Base-by-base conservation (phyloP, 345 rosid species). In the Geranium rotundifolium region DNA sequence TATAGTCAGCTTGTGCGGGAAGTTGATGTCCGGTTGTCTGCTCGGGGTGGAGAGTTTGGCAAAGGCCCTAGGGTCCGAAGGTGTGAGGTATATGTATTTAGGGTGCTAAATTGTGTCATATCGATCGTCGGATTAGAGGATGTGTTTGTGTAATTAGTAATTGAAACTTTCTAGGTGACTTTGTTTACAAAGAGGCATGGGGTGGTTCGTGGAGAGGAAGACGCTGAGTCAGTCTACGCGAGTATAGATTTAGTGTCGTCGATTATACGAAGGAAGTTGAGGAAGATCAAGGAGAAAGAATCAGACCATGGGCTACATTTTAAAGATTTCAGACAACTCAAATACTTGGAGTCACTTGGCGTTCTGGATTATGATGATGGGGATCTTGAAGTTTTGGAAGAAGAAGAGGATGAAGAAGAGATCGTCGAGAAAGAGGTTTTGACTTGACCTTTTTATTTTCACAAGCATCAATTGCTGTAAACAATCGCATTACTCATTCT, bases 261-360 rank as follows among this genome's bases (percentile, higher is more conserved):
- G 4, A 82, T 87, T 49, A 67, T 89, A 27, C 87, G 85, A 54
- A 72, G 98, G 71, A 92, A 92, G 80, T 63, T 92, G 70, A 87
- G 96, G 78, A 92, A 92, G 84, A 92, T 92, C 55, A 92, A 89
- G 85, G 98, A 92, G 81, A 92, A 92, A 76, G 96, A 72, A 3
- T 83, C 96, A 19, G 98, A 92, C 57, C 98, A 71, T 71, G 98
- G 98, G 63, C 82, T 96, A 29, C 98, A 92, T 70, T 80, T 89
- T 89, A 92, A 89, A 71, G 92, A 34, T 8, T 4, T 34, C 10
- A 34, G 41, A 8, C 41, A 34, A 34, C 0, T 8, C 10, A 34
- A 34, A 8, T 8, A 34, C 41, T 4, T 5, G 10, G 41, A 34
- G 41, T 34, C 41, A 5, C 3, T 34, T 23, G 27, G 27, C 27